Evolutionary conservation across 2,329 filamentous ascomycete genomes (phyloP), one percentile per base, ranked within the genome.

Genomic region (Microcera coccophila): DNA sequence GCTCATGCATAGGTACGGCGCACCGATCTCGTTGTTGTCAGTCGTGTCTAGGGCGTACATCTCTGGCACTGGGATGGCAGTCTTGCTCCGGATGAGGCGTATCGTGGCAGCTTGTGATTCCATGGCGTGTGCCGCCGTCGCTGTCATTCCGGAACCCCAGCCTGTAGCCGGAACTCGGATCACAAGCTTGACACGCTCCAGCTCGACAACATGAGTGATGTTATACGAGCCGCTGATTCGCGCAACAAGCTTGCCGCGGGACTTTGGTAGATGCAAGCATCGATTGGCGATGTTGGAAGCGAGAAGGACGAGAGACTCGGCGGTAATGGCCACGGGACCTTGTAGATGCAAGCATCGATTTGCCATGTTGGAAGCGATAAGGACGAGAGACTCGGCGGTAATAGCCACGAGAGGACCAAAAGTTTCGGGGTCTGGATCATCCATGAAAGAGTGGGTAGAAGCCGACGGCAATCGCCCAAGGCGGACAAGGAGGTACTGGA

Each of bases 1-100:
- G 42, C 36, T 49, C 46, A 47, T 53, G 34, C 41, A 46, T 14
- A 55, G 31, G 42, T 55, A 55, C 9, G 50, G 52, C 4, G 46
- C 48, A 9, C 32, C 19, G 32, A 53, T 49, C 5, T 37, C 29
- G 39, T 55, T 53, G 9, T 43, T 28, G 18, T 4, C 36, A 28
- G 48, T 44, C 4, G 41, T 40, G 31, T 53, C 50, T 11, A 45
- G 39, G 3, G 21, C 40, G 24, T 47, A 45, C n/a, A 55, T 29
- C 29, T 46, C 34, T 10, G 52, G 50, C n/a, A 53, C 50, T 1
- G 50, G 48, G 32, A 55, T 39, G 14, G 9, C 24, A 14, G 9
- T 14, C 14, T 28, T 28, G 9, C 14, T 28, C 24, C 24, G 24
- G 14, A 28, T 28, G 24, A 28, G 24, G 24, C 24, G 24, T 9